Evolutionary conservation across 1,139 yeast genomes (phyloP).

Genomic region (Lodderomyces orthopsilosis): DNA sequence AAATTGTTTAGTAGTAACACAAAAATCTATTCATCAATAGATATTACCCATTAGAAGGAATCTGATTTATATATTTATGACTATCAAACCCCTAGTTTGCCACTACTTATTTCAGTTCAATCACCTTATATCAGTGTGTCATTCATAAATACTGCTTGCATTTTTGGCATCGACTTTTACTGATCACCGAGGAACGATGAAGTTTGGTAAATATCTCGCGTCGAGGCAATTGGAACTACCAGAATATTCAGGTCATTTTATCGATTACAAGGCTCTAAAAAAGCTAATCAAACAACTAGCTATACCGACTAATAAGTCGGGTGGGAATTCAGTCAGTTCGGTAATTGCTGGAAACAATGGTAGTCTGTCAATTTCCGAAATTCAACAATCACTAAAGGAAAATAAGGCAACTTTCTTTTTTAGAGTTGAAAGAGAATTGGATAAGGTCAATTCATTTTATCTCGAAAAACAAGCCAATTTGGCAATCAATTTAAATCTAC

Average conservation of each 20-base stretch:
- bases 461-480: conserved; percentile 86
- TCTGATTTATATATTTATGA: too few relatives aligned
- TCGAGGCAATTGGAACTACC: conserved; percentile 93
- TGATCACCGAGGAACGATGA: conserved; percentile 40
- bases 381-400: conserved; percentile 70
- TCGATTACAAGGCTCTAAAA: conserved; percentile 89
- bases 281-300: conserved; percentile 72
- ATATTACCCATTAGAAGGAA: too few relatives aligned
- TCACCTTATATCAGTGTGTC: too few relatives aligned
- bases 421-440: conserved; percentile 87
- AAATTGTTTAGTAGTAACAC: too few relatives aligned
- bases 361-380: conserved; percentile 25
- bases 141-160: too few relatives aligned
- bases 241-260: conserved; percentile 89
- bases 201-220: conserved; percentile 93
- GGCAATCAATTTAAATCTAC: conserved; percentile 71
- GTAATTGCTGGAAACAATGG: conserved; percentile 9
- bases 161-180: background rate
- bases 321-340: conserved; percentile 1
- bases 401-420: conserved; percentile 93
- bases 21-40: too few relatives aligned
- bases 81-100: too few relatives aligned
- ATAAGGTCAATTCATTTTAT: conserved; percentile 87
- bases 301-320: conserved; percentile 25
- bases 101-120: too few relatives aligned